A percentile compares a stretch with the other conserved stretches of the same genome.
These are phyloP conservation scores for Fusarium illudens DNA, from an alignment of 2,329 filamentous ascomycete species.

Conservation along the genomic window DNA sequence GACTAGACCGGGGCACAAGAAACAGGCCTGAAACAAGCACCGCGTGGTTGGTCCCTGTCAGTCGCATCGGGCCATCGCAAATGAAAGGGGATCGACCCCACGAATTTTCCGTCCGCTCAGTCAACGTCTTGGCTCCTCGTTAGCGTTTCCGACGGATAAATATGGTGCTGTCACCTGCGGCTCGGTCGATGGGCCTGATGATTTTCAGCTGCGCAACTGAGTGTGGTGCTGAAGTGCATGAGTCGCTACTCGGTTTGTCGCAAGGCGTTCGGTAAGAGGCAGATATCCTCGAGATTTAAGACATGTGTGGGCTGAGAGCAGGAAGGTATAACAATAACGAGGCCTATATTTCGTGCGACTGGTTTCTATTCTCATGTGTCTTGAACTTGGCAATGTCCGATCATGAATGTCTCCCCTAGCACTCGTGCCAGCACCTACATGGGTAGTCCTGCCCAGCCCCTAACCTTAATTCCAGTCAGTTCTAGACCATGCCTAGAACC, in stretches of 20 bases:
- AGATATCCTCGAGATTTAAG: not conserved
- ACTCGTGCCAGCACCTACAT: not conserved
- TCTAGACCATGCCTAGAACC: not conserved
- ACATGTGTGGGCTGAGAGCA: not conserved
- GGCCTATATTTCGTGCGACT: not conserved
- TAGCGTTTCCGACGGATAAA: constrained; percentile 18
- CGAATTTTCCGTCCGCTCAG: constrained; percentile 37
- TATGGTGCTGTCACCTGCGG: not conserved
- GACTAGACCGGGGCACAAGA: constrained; percentile 4
- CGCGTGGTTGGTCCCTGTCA: constrained; percentile 10
- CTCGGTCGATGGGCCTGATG: not conserved
- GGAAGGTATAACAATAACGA: not conserved
- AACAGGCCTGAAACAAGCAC: constrained; percentile 36
- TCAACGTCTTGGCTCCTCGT: constrained; percentile 7
- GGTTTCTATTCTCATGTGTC: not conserved
- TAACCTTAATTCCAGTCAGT: not conserved
- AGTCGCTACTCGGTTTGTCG: not conserved
- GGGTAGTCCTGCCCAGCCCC: too few species aligned
- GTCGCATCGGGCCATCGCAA: constrained; percentile 23
- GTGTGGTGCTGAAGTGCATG: not conserved
- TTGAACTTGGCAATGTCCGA: not conserved
- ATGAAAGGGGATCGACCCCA: constrained; percentile 30
- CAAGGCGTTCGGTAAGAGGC: not conserved
- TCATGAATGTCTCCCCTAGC: not conserved
- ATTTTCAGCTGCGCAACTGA: not conserved